These are phyloP conservation scores for Aphanomyces invadans DNA, from an alignment of 352 stramenopile genomes.

Conservation along the genomic window DNA sequence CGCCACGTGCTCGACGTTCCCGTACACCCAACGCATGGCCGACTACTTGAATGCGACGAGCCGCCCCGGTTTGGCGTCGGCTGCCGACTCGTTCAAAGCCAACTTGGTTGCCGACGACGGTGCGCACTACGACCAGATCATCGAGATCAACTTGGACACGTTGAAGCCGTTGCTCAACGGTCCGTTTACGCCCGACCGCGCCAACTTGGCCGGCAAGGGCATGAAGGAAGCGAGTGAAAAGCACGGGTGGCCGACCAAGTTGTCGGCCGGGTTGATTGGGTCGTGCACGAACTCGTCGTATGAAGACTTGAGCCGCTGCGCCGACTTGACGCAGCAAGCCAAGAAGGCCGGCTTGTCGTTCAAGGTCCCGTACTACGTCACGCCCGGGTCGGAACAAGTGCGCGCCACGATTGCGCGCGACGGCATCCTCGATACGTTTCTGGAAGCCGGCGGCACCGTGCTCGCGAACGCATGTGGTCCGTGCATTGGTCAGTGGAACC, in stretches of 20 bases:
- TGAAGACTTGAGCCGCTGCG: slow-evolving; percentile 89
- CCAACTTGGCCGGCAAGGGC: slow-evolving; percentile 63
- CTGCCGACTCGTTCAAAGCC: slow-evolving; percentile 77
- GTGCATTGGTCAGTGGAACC: slow-evolving; percentile 94
- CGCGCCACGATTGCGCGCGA: slow-evolving; percentile 88
- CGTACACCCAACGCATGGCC: slow-evolving; percentile 87
- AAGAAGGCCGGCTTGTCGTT: slow-evolving; percentile 80
- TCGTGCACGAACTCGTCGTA: slow-evolving; percentile 94
- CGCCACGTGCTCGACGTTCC: slow-evolving; percentile 91
- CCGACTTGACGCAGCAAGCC: slow-evolving; percentile 83
- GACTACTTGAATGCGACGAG: slow-evolving; percentile 88
- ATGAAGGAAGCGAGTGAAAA: slow-evolving; percentile 65
- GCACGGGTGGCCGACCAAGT: slow-evolving; percentile 85
- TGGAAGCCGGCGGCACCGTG: slow-evolving; percentile 78
- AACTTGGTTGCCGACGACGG: slow-evolving; percentile 86
- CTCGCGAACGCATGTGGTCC: slow-evolving; percentile 90
- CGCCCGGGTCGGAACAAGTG: slow-evolving; percentile 88
- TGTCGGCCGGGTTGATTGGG: slow-evolving; percentile 88
- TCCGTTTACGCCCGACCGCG: slow-evolving; percentile 89
- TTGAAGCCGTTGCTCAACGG: slow-evolving; percentile 89
- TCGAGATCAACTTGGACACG: slow-evolving; percentile 88
- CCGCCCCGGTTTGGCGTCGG: slow-evolving; percentile 82
- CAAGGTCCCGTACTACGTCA: slow-evolving; percentile 90
- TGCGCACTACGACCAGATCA: slow-evolving; percentile 89
- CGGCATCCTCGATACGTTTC: slow-evolving; percentile 86